Evolutionary conservation across 257 asterid species (phyloP), one percentile per base, ranked within the genome.

Genomic region (Solanum lycopersicoides): DNA sequence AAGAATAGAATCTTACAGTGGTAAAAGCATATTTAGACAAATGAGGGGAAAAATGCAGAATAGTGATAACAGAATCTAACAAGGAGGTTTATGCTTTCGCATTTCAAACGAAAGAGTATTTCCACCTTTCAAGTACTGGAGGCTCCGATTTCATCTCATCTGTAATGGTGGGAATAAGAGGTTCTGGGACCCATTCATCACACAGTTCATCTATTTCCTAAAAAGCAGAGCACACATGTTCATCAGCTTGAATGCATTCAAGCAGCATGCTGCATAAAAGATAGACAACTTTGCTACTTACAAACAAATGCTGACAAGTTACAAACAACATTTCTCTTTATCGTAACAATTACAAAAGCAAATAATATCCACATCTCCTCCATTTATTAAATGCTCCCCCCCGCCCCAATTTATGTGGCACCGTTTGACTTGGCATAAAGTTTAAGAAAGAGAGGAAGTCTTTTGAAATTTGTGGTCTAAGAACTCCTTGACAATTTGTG

Each of bases 141-240:
- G 99, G 93, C 77, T 97, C 99, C 82, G 89, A 91, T 90, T 92
- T 93, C 94, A 91, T 89, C 66, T 94, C 98, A 85, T 93, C 94
- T 90, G 92, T 87, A 79, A 94, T 91, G 69, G 92, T 34, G 44
- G 98, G 98, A 90, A 94, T 96, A 84, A 96, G 94, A 74, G 99
- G 89, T 91, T 96, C 98, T 15, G 99, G 99, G 86, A 91, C 95
- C 99, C 99, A 96, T 88, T 96, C 98, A 87, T 92, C 96, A 90
- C 98, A 96, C 79, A 97, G 89, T 89, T 97, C 99, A 88, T 97
- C 99, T 86, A 97, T 94, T 94, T 97, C 99, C 99, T 97, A 90
- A 89, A 93, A 73, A 88, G 37, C 83, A 88, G 66, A 83, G 84
- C 90, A 88, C n/a, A 34, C 77, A 89, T 85, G n/a, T 75, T 7